Conservation (phyloP, 1,139 yeast genomes). For the Hemisphaericaspora xylofermentans region DNA sequence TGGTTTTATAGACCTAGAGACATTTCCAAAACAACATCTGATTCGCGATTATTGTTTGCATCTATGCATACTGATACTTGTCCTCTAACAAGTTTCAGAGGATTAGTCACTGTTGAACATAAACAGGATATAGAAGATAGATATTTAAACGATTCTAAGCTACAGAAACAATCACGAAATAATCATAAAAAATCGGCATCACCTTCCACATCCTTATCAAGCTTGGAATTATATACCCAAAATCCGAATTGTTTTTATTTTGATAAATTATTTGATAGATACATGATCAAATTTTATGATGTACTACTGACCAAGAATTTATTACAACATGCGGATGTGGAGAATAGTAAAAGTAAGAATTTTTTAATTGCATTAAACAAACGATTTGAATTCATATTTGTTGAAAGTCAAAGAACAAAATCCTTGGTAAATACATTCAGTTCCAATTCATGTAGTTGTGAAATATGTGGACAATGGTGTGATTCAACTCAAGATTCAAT, state of each 20-base stretch:
- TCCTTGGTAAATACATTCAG: conserved; percentile 64
- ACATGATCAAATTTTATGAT: conserved; percentile 81
- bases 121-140: conserved; percentile 59
- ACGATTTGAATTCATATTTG: conserved; percentile 71
- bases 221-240: conserved; percentile 50
- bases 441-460: conserved; percentile 56
- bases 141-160: conserved; percentile 10
- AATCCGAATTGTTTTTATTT: conserved; percentile 78
- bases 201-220: conserved; percentile 15
- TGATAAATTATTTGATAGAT: conserved; percentile 82
- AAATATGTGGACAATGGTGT: conserved; percentile 83
- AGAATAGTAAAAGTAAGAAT: conserved; percentile 53
- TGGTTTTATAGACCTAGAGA: conserved; percentile 94
- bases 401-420: conserved; percentile 69
- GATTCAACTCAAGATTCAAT: conserved; percentile 64
- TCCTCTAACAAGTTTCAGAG: conserved; percentile 75
- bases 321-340: conserved; percentile 55
- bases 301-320: conserved; percentile 43
- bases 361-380: conserved; percentile 64
- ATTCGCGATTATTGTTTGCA: conserved; percentile 75
- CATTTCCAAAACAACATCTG: conserved; percentile 63
- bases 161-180: conserved; percentile 1
- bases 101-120: conserved; percentile 69
- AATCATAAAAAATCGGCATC: conserved; percentile 14
- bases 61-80: conserved; percentile 87